A percentile compares a stretch with the other conserved stretches of the same genome.
Conservation (phyloP, 2,329 filamentous ascomycete genomes). For the Chalaropsis ovoidea region DNA sequence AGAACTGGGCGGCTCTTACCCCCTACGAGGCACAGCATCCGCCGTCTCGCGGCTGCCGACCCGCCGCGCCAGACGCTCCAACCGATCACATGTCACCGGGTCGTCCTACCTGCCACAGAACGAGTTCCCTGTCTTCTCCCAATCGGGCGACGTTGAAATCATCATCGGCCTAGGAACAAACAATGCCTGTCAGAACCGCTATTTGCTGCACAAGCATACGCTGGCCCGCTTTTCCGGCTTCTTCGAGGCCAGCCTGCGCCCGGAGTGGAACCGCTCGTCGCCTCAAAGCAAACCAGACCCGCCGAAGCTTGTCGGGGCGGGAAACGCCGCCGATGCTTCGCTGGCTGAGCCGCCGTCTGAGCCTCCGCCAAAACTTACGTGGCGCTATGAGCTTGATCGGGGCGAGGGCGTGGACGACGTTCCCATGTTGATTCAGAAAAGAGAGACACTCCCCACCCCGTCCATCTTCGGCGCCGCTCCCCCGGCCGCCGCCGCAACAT, state of each 20-base stretch:
- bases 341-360: background rate
- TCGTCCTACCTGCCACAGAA: slow-evolving; percentile 63
- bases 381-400: slow-evolving; percentile 82
- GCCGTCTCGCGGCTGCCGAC: slow-evolving; percentile 49
- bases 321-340: background rate
- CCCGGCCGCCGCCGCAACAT: background rate
- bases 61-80: slow-evolving; percentile 58
- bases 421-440: slow-evolving; percentile 76
- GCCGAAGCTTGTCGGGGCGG: background rate
- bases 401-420: slow-evolving; percentile 63
- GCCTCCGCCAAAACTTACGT: slow-evolving; percentile 37
- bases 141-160: slow-evolving; percentile 89
- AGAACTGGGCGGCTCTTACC: slow-evolving; percentile 39
- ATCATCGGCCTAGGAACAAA: slow-evolving; percentile 51
- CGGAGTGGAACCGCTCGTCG: slow-evolving; percentile 56
- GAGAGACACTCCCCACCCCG: slow-evolving; percentile 36
- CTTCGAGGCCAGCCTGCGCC: slow-evolving; percentile 76
- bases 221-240: slow-evolving; percentile 85
- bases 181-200: slow-evolving; percentile 60
- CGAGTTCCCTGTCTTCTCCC: slow-evolving; percentile 83
- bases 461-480: slow-evolving; percentile 38
- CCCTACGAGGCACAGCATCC: slow-evolving; percentile 50
- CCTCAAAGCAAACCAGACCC: slow-evolving; percentile 26
- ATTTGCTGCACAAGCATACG: slow-evolving; percentile 78
- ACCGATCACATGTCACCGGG: slow-evolving; percentile 70